Conservation (phyloP, 176 grass and related monocot species). For the Aegilops sharonensis region DNA sequence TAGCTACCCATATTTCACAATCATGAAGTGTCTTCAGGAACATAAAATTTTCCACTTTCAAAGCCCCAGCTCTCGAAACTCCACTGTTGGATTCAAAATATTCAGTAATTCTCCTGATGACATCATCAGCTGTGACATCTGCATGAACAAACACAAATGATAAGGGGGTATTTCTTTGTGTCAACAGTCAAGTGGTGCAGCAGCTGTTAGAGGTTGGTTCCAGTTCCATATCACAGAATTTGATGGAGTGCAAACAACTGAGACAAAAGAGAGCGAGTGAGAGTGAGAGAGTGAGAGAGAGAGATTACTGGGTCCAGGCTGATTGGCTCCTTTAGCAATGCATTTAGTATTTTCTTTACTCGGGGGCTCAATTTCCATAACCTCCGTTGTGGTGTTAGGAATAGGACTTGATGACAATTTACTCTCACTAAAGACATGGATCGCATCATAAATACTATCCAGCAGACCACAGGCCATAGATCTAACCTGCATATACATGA, state of each 20-base stretch:
- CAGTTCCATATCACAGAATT: background rate
- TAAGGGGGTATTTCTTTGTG: conserved; percentile 11
- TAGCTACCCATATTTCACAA: conserved; percentile 66
- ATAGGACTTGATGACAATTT: conserved; percentile 39
- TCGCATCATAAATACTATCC: conserved; percentile 82
- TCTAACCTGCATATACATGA: conserved; percentile 62
- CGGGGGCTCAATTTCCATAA: conserved; percentile 63
- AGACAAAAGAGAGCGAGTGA: background rate
- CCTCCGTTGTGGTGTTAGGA: conserved; percentile 56
- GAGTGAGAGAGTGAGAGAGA: background rate
- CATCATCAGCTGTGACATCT: conserved; percentile 56
- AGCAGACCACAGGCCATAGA: conserved; percentile 70
- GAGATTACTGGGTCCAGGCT: conserved; percentile 24
- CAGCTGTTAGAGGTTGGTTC: background rate
- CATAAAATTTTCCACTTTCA: conserved; percentile 30
- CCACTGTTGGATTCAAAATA: conserved; percentile 63
- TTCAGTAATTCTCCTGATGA: conserved; percentile 59
- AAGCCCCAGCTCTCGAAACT: conserved; percentile 10
- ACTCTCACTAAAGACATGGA: conserved; percentile 64
- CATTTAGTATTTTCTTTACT: conserved; percentile 52
- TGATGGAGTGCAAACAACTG: background rate
- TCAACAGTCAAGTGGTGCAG: background rate
- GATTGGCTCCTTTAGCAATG: conserved; percentile 23
- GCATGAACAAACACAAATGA: conserved; percentile 29
- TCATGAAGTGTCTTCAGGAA: conserved; percentile 56